Conservation (phyloP, 768 basidiomycete genomes). For the Cystofilobasidium macerans region DNA sequence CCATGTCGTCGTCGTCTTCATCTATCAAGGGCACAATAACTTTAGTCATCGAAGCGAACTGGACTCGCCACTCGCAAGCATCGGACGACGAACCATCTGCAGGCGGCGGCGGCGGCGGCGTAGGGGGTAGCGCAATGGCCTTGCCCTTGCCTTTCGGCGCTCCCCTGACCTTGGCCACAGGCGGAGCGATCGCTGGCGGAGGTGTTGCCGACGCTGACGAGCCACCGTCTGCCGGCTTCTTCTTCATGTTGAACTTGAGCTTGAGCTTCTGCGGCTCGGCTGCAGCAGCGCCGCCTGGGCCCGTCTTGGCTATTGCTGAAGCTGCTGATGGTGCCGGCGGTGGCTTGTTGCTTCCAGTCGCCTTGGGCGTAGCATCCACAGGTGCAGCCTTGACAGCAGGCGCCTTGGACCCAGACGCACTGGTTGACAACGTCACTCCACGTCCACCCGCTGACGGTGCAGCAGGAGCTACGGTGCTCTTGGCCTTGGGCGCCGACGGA, state of each 20-base stretch:
- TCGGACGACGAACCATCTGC: not conserved
- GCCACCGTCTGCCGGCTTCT: not conserved
- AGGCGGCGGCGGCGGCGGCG: not conserved
- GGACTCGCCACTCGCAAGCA: too few relatives aligned
- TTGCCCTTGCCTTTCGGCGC: not conserved
- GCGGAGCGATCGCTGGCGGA: not conserved
- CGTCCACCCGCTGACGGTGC: not conserved
- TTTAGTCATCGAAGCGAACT: not conserved
- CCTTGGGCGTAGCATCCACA: too few relatives aligned
- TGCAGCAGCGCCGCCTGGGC: not conserved
- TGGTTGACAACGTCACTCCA: not conserved
- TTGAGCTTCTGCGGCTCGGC: slow-evolving; percentile 16
- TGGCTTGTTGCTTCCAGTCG: not conserved
- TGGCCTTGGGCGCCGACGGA: not conserved
- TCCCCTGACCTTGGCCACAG: not conserved
- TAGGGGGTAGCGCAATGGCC: not conserved
- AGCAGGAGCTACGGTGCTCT: too few relatives aligned
- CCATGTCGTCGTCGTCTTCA: not conserved
- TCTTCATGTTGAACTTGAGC: slow-evolving; percentile 15
- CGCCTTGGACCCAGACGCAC: not conserved
- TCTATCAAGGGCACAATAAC: not conserved
- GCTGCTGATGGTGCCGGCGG: not conserved
- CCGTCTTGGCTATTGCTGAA: not conserved
- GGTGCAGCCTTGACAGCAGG: not conserved
- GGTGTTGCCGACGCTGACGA: not conserved